phyloP scores from a whole-genome alignment of 768 basidiomycete species.

The Pisolithus sp. region DNA sequence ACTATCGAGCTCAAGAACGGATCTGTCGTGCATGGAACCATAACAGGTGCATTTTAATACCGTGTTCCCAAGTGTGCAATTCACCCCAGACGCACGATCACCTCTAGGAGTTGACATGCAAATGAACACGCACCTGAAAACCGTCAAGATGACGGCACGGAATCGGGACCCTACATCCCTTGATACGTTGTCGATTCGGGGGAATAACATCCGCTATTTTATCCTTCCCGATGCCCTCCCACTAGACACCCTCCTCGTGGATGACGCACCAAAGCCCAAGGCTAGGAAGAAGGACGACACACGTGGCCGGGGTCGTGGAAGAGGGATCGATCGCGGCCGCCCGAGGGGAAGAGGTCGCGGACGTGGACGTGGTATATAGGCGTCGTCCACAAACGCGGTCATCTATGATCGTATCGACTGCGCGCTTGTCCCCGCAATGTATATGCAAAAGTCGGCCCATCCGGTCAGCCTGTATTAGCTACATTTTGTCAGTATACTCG shows the following conservation, averaged over 20 bases:
- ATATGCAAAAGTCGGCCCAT: background rate
- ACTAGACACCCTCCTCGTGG: slow-evolving; percentile 92
- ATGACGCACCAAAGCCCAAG: slow-evolving; percentile 96
- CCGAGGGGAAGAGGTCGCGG: slow-evolving; percentile 53
- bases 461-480: slow-evolving; percentile 1
- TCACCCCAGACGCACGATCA: background rate
- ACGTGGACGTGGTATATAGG: slow-evolving; percentile 37
- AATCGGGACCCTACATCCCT: slow-evolving; percentile 84
- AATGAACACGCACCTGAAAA: slow-evolving; percentile 99
- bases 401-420: background rate
- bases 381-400: background rate
- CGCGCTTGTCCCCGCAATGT: background rate
- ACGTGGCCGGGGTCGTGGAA: slow-evolving; percentile 57
- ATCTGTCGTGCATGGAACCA: slow-evolving; percentile 90
- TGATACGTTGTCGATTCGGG: slow-evolving; percentile 89
- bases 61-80: background rate
- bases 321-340: slow-evolving; percentile 44
- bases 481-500: slow-evolving; percentile 5
- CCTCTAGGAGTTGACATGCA: slow-evolving; percentile 91
- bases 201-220: slow-evolving; percentile 96
- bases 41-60: slow-evolving; percentile 64
- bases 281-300: slow-evolving; percentile 82
- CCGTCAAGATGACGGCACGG: slow-evolving; percentile 91
- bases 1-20: slow-evolving; percentile 98
- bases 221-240: slow-evolving; percentile 97